Base-by-base conservation (phyloP, 2,329 filamentous ascomycete genomes). In the Penicillium paneum region DNA sequence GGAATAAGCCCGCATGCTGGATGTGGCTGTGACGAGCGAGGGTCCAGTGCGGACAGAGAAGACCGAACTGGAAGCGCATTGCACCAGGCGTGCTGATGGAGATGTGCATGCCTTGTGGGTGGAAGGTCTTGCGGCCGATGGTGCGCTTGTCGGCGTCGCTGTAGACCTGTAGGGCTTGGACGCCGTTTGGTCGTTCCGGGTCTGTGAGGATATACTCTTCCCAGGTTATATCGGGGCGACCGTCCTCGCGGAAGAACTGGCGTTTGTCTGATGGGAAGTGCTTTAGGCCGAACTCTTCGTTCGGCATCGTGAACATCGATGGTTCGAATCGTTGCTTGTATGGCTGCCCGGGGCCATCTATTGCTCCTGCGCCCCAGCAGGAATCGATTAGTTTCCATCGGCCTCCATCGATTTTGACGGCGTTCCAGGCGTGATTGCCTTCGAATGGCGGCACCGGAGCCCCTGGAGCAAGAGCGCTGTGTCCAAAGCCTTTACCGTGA, bases 301-400 rank as follows among this genome's bases (percentile, higher is more conserved):
- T 97, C 6, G 78, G 72, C 70, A 81, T 80, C 26, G 78, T 81
- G 67, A 87, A 87, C 59, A 76, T 71, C 5, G 79, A 72, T 0
- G 91, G 83, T 1, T 78, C 81, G 71, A 97, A 96, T 3, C 77
- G 69, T 63, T 87, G 82, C 40, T 81, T 81, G 74, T 91, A 97
- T 1, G 78, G 72, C 53, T 81, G 74, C 15, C 77, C 78, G 67
- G 71, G 56, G 1, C 76, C 78, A 40, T 79, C 73, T 8, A 96
- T 74, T 58, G 83, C 78, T 2, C 93, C 93, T 0, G 93, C 90
- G 36, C 94, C 94, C 94, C 94, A 99, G 69, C 93, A 97, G 0
- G 88, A 75, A 67, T 99, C 94, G 45, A 97, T 76, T 1, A 97
- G 81, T 73, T 97, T 96, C 93, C 93, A 97, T 60, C 85, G 83